Evolutionary conservation across 75 land plant genomes (phyloP), one percentile per base, ranked within the genome.

Genomic region (Ceratopteris richardii): DNA sequence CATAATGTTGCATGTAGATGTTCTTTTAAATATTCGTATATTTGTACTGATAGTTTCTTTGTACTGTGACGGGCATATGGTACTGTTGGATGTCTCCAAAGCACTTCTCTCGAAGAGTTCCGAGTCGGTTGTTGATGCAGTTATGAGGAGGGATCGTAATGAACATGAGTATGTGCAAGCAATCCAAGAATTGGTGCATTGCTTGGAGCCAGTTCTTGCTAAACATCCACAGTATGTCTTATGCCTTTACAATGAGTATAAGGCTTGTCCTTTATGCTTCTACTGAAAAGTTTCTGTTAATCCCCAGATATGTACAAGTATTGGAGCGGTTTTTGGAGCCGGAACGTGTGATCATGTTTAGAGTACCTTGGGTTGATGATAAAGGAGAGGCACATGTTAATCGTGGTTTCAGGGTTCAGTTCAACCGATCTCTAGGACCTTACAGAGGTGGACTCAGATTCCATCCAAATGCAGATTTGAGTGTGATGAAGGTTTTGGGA

Each of bases 301-400:
- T 10, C 61, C 33, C 13, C 73, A 95, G 99, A 61, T 86, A 77
- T 75, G 85, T 79, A 44, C 90, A 74, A 58, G 88, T 90, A 43
- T 67, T 95, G 82, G 99, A 95, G 75, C 81, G 96, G 14, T 56
- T 95, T 77, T 50, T 95, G 70, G 99, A 95, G 60, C 97, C 99
- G 29, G 99, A 95, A 70, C 66, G 99, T 39, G 69, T 71, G 53
- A 73, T 95, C 44, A 74, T 95, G 24, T 95, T 95, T 67, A 81
- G 96, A 73, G 99, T 95, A 55, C 92, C 99, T 54, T 95, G 99
- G 99, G 79, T 90, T 51, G 99, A 95, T 79, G 99, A 95, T 56
- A 83, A 82, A 55, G 97, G 97, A 53, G 99, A 90, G 70, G 77
- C 80, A 51, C 99, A 95, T 71, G 83, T 95, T 7, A 95, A 90